Conservation (phyloP, 345 rosid species). For the Populus ilicifolia region DNA sequence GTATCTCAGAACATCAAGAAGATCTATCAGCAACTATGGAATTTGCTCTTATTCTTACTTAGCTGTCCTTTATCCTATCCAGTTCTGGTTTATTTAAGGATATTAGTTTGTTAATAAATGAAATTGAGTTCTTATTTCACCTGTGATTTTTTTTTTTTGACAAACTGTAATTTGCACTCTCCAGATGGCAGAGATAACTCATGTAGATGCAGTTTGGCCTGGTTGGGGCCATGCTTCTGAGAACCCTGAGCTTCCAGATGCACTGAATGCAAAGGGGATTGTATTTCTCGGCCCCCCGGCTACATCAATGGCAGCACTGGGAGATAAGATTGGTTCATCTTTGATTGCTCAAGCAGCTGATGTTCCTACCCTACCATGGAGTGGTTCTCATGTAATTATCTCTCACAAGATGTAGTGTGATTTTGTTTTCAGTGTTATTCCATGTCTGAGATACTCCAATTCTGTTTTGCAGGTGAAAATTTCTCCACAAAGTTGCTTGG, state of each 20-base stretch:
- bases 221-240: slow-evolving; percentile 99
- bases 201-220: slow-evolving; percentile 99
- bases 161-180: slow-evolving; percentile 17
- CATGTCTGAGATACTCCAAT: slow-evolving; percentile 18
- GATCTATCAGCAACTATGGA: not conserved
- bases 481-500: slow-evolving; percentile 67
- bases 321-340: slow-evolving; percentile 98
- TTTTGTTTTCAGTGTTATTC: slow-evolving; percentile 5
- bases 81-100: slow-evolving; percentile 1
- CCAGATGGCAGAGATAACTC: slow-evolving; percentile 97
- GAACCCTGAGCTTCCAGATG: slow-evolving; percentile 96
- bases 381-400: slow-evolving; percentile 86
- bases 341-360: slow-evolving; percentile 99
- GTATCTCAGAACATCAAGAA: not conserved
- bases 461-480: slow-evolving; percentile 67
- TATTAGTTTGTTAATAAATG: not conserved
- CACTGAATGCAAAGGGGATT: slow-evolving; percentile 73
- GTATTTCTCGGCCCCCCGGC: slow-evolving; percentile 95
- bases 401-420: not conserved
- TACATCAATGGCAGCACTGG: slow-evolving; percentile 88
- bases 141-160: not conserved
- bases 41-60: not conserved
- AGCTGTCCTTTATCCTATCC: not conserved
- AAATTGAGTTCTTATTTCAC: not conserved
- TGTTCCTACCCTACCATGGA: slow-evolving; percentile 99